A percentile compares a stretch with the other conserved stretches of the same genome.
phyloP scores from a whole-genome alignment of 2,329 filamentous ascomycete genomes.

The Akanthomyces dipterigenus region DNA sequence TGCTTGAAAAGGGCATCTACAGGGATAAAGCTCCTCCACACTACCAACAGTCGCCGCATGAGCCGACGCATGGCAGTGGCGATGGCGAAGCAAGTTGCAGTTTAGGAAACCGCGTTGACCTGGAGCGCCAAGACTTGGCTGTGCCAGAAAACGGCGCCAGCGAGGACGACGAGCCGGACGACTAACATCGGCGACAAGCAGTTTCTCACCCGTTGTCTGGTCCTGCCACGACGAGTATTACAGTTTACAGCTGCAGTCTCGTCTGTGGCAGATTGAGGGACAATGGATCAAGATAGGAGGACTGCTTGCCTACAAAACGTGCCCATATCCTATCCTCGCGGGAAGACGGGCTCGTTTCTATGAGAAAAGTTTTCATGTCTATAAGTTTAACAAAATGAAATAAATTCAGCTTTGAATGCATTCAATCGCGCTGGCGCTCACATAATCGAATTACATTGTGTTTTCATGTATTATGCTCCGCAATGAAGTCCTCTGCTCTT shows the following conservation, averaged over 20 bases:
- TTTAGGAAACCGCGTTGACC: not conserved
- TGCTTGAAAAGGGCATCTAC: slow-evolving; percentile 50
- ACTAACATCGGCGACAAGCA: slow-evolving; percentile 50
- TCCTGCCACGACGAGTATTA: slow-evolving; percentile 37
- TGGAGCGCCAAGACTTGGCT: slow-evolving; percentile 22
- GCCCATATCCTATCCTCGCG: slow-evolving; percentile 30
- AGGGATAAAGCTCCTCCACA: slow-evolving; percentile 26
- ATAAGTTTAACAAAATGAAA: not conserved
- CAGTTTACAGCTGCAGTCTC: not conserved
- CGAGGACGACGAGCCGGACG: slow-evolving; percentile 62
- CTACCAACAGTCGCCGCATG: slow-evolving; percentile 18
- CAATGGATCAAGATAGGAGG: slow-evolving; percentile 56
- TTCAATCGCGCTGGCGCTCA: not conserved
- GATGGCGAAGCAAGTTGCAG: not conserved
- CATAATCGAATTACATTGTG: not conserved
- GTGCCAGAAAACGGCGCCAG: slow-evolving; percentile 43
- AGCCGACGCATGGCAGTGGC: slow-evolving; percentile 4
- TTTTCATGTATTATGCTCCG: not conserved
- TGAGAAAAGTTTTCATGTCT: slow-evolving; percentile 6
- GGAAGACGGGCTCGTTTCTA: slow-evolving; percentile 23
- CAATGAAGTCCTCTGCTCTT: not conserved
- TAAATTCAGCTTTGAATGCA: not conserved
- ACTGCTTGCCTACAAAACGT: slow-evolving; percentile 37
- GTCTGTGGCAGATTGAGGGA: slow-evolving; percentile 45
- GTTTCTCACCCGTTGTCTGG: slow-evolving; percentile 62